Evolutionary conservation across 2,329 filamentous ascomycete genomes (phyloP).

Genomic region (Gremmenia infestans): DNA sequence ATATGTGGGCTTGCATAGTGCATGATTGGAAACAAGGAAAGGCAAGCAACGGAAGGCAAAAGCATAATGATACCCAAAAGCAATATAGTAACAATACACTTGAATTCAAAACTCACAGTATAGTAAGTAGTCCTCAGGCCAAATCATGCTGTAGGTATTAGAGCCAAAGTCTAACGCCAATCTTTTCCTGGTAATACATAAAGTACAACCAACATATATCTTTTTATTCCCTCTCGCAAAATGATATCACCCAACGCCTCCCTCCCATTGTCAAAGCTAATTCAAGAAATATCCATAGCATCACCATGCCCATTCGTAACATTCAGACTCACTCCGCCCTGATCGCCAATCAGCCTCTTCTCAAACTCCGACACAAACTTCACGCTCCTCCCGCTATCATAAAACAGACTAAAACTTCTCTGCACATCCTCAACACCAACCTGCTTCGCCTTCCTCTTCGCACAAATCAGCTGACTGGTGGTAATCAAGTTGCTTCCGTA

Average conservation of each 20-base stretch:
- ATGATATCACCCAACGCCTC: slow-evolving; percentile 10
- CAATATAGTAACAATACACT: not conserved
- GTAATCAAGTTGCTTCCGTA: slow-evolving; percentile 99
- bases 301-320: slow-evolving; percentile 54
- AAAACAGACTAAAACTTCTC: slow-evolving; percentile 90
- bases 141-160: not conserved
- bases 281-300: slow-evolving; percentile 54
- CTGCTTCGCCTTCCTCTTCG: slow-evolving; percentile 80
- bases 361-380: slow-evolving; percentile 88
- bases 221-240: slow-evolving; percentile 4
- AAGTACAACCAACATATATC: slow-evolving; percentile 6
- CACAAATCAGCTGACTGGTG: slow-evolving; percentile 80
- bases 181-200: slow-evolving; percentile 13
- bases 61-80: not conserved
- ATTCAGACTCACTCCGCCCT: slow-evolving; percentile 71
- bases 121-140: not conserved
- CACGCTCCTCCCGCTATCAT: slow-evolving; percentile 81
- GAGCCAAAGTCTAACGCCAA: not conserved
- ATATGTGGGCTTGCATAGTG: not conserved
- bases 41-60: not conserved
- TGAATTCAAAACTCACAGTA: not conserved
- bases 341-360: slow-evolving; percentile 85
- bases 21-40: not conserved
- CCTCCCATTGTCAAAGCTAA: not conserved
- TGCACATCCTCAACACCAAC: slow-evolving; percentile 86